Base-by-base conservation (phyloP, 2,329 filamentous ascomycete genomes). In the Aspergillus nomiae region DNA sequence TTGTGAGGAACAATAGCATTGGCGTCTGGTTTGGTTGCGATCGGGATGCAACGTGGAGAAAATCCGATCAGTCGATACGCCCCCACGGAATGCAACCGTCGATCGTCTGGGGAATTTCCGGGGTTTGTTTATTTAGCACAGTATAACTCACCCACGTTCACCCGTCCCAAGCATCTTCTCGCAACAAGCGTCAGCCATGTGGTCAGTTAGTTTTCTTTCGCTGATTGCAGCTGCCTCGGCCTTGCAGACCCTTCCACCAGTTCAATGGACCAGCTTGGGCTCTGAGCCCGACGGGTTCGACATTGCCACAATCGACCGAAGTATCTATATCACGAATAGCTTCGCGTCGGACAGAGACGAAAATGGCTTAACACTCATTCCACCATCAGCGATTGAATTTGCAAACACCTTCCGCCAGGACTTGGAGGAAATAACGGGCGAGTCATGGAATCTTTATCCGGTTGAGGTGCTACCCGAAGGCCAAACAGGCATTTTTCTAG, bases 351-450 rank as follows among this genome's bases (percentile, higher is more conserved):
- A 65, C 36, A 74, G 71, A 9, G 84, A 86, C 60, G 73, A 74
- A 0, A 72, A 79, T 56, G 83, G 83, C 1, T 69, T 85, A 32
- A 85, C 83, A 0, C 74, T 85, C 10, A 85, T 86, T 50, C 84
- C 84, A 1, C 84, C 84, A 0, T 81, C 79, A 0, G 81, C 81
- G 1, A 66, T 73, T n/a, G 80, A 84, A 4, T 86, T 86, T 48
- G 83, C 83, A 2, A 68, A 75, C 21, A 81, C 77, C 0, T 85
- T 86, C 61, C 68, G 73, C 26, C 67, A 78, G 4, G 84, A 86
- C 64, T 72, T 86, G 1, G 68, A 74, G 4, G 66, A 76, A 11
- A 60, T 82, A 4, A 80, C 82, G 1, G 77, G 79, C 21, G 66
- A 68, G 8, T 70, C 76, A 3, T 84, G 82, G 81, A 74, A 76